Evolutionary conservation across 1,139 yeast genomes (phyloP), one percentile per base, ranked within the genome.

Genomic region (Scheffersomyces lignicola): DNA sequence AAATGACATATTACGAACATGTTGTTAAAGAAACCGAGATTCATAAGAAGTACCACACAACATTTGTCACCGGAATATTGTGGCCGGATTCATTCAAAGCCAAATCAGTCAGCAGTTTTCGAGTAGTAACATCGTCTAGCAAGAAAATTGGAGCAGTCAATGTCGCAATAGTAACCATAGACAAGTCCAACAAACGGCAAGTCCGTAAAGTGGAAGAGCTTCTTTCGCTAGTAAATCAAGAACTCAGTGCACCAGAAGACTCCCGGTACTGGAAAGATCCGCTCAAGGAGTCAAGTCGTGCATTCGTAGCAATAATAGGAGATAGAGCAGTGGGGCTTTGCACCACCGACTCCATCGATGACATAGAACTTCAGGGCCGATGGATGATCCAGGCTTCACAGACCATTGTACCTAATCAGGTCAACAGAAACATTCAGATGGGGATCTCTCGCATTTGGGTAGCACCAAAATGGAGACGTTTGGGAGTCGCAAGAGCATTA

Each of bases 361-460:
- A 54, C 26, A 31, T 36, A 2, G 43, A 37, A 13, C 40, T 38
- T 17, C 66, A 58, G 35, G 48, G 64, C 2, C 44, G 64, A 16
- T 79, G 83, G 80, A 76, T 82, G 78, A 53, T 75, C 1, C 50
- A 50, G 36, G 42, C 55, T 11, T 56, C 65, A 3, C 65, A 61
- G 42, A 39, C 45, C 28, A 35, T 65, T 10, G 74, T 75, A 0
- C 70, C 72, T 0, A 42, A 49, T 4, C 74, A 62, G 38, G 45
- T 47, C 7, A 55, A 65, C 40, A 38, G 37, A 8, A 41, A 49
- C 21, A 43, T 65, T 2, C 54, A 50, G 29, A 47, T 76, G 33
- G 92, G 92, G 0, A 70, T 83, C 1, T 80, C 87, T 3, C 55
- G 92, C 16, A 77, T 83, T 5, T 83, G 81, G 69, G 76, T 82